Conservation (phyloP, 768 basidiomycete genomes). For the Pisolithus orientalis region DNA sequence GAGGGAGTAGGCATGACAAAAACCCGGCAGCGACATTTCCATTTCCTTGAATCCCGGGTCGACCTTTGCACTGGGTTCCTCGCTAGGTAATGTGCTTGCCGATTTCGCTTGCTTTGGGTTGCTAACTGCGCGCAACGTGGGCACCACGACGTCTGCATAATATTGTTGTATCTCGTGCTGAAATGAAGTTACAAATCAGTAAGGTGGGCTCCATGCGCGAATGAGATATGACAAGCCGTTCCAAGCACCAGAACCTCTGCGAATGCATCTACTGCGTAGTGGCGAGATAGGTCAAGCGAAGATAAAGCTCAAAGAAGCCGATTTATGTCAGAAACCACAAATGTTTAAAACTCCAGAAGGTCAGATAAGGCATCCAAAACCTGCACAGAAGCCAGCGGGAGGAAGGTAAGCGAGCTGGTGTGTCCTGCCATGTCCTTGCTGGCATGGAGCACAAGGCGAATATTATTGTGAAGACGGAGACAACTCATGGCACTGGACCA, state of each 20-base stretch:
- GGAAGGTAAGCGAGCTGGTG: no score
- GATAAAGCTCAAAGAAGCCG: background rate
- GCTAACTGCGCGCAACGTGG: constrained; percentile 19
- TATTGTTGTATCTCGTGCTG: constrained; percentile 32
- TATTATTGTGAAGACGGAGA: no score
- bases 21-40: constrained; percentile 21
- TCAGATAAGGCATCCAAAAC: no score
- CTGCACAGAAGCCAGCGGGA: no score
- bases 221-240: constrained; percentile 1
- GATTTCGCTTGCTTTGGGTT: constrained; percentile 2
- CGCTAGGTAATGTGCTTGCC: background rate
- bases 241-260: constrained; percentile 3
- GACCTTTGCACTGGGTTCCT: background rate
- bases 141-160: constrained; percentile 22
- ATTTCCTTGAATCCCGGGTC: constrained; percentile 4
- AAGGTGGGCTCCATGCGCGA: constrained; percentile 4
- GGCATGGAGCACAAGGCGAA: no score
- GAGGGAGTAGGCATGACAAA: constrained; percentile 41
- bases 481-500: no score
- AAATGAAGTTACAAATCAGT: constrained; percentile 15
- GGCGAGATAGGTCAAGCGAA: constrained; percentile 2
- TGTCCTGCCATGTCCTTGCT: no score
- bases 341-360: background rate
- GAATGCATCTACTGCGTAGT: background rate
- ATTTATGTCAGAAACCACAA: no score